Base-by-base conservation (phyloP, 306 rosid species). In the Astragalus glycyphyllos region DNA sequence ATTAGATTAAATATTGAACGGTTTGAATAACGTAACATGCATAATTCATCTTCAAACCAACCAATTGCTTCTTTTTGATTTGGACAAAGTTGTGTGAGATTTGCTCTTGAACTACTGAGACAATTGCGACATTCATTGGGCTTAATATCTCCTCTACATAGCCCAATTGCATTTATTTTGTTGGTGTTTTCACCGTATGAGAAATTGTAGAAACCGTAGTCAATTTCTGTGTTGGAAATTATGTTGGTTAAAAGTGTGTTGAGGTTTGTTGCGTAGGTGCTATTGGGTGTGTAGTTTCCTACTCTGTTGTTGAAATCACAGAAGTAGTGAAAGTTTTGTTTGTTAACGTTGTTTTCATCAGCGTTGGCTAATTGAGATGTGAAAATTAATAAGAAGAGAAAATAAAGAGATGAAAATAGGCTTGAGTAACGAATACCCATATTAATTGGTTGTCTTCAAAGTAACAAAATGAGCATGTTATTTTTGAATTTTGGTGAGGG, bases 51-150 rank as follows among this genome's bases (percentile, higher is more conserved):
- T 11, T 42, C 48, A 2, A 2, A 42, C 65, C 65, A 58, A 4
- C 45, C 65, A 34, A 58, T 58, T 58, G 65, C 65, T 1, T 58
- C 65, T 58, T 58, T 58, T 58, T 8, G 65, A 6, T 34, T 58
- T 58, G 10, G 26, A 35, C 65, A 58, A 13, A 7, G 42, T 13
- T 35, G 23, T 7, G 65, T 58, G 38, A 58, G 65, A 35, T 32
- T 16, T 4, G 5, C 46, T 3, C 1, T 58, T n/a, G 65, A 34
- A 34, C 40, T 1, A 5, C 3, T 58, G 8, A 58, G 65, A 3
- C 65, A 58, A 0, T 1, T 58, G 0, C 6, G 65, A 4, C 65
- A 34, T 6, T 13, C 46, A 0, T 0, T 40, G 0, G n/a, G 45
- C 5, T 34, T 58, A 16, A 58, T 11, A 14, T 58, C 65, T 0